A percentile compares a stretch with the other conserved stretches of the same genome.
phyloP scores from a whole-genome alignment of 495 filamentous ascomycete species.

The Amorphotheca resinae region DNA sequence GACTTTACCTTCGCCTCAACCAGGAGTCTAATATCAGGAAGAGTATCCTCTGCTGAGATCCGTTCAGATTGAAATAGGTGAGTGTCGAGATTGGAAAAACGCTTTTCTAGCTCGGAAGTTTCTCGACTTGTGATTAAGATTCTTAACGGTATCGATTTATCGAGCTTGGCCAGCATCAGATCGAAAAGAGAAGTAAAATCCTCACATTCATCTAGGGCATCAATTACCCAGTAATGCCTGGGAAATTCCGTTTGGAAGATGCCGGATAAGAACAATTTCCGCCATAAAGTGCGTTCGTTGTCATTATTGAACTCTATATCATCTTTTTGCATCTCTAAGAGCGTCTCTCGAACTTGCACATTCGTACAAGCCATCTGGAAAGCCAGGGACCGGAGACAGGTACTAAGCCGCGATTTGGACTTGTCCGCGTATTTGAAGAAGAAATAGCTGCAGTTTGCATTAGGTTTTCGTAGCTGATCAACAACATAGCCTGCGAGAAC shows the following conservation, averaged over 20 bases:
- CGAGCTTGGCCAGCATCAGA: slow-evolving; percentile 7
- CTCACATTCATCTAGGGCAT: slow-evolving; percentile 30
- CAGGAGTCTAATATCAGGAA: slow-evolving; percentile 5
- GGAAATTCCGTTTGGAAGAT: slow-evolving; percentile 18
- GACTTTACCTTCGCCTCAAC: neutral
- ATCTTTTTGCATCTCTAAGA: slow-evolving; percentile 20
- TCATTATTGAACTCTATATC: slow-evolving; percentile 15
- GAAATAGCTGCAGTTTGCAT: slow-evolving; percentile 21
- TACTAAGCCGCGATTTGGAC: slow-evolving; percentile 18
- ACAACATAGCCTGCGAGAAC: slow-evolving; percentile 22
- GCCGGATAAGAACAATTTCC: slow-evolving; percentile 25
- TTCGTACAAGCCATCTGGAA: slow-evolving; percentile 27
- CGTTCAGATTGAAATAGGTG: neutral
- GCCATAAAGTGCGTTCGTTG: slow-evolving; percentile 26
- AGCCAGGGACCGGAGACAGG: slow-evolving; percentile 26
- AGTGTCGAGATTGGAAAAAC: slow-evolving; percentile 2
- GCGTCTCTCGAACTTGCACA: slow-evolving; percentile 2
- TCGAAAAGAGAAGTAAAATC: slow-evolving; percentile 2
- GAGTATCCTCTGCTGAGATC: slow-evolving; percentile 14
- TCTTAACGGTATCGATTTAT: slow-evolving; percentile 1
- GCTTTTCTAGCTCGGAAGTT: neutral
- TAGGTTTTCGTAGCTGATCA: slow-evolving; percentile 10
- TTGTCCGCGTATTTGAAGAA: slow-evolving; percentile 28
- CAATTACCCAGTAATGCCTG: slow-evolving; percentile 31
- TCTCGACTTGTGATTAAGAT: slow-evolving; percentile 11